Conservation (phyloP, 2,329 filamentous ascomycete genomes). For the Colletotrichum sp. region DNA sequence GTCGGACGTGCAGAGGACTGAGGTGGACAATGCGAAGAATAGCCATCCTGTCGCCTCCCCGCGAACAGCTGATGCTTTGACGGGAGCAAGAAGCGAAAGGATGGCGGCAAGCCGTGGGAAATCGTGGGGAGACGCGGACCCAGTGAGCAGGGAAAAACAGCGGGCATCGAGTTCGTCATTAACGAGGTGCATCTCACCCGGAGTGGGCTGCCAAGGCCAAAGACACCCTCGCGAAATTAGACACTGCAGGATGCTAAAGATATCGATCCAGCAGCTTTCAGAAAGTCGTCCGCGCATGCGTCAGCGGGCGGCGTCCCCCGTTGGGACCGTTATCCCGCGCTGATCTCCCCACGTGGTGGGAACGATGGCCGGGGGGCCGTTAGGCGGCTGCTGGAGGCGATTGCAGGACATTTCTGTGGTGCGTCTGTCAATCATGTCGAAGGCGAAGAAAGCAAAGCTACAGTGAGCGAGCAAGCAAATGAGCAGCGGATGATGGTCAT, state of each 20-base stretch:
- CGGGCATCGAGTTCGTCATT: slow-evolving; percentile 16
- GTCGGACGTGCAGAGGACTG: background rate
- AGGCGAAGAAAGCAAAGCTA: background rate
- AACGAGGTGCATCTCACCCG: background rate
- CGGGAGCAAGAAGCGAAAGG: background rate
- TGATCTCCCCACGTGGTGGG: slow-evolving; percentile 14
- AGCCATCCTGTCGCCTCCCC: background rate
- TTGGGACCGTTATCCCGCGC: background rate
- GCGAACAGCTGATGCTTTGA: background rate
- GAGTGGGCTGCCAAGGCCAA: slow-evolving; percentile 15
- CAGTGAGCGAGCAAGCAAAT: background rate
- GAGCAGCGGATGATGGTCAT: background rate
- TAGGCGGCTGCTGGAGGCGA: background rate
- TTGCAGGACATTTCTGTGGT: background rate
- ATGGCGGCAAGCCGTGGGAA: background rate
- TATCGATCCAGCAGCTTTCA: background rate
- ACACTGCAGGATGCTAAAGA: slow-evolving; percentile 14
- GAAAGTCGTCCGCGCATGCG: background rate
- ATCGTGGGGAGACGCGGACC: background rate
- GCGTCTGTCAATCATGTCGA: background rate
- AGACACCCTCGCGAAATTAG: slow-evolving; percentile 13
- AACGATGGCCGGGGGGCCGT: background rate
- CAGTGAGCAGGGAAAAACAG: background rate
- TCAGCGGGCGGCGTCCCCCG: background rate
- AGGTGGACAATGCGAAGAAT: background rate